phyloP scores from a whole-genome alignment of 2,329 filamentous ascomycete genomes.

The Pyrenophora graminea region DNA sequence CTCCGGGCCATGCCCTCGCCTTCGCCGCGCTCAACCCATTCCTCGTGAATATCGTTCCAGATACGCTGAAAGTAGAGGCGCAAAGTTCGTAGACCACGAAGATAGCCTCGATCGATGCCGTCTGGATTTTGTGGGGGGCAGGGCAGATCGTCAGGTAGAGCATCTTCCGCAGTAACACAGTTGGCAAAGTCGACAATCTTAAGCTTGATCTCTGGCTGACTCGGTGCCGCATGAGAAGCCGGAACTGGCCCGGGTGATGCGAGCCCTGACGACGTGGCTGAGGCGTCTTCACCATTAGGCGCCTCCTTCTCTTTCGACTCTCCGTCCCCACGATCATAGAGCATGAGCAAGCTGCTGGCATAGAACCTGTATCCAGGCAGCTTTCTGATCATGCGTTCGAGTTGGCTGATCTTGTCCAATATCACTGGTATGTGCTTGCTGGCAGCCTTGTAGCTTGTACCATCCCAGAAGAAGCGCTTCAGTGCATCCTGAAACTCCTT shows the following conservation, averaged over 20 bases:
- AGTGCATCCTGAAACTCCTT: constrained; percentile 86
- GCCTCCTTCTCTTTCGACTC: constrained; percentile 50
- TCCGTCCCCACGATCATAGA: constrained; percentile 83
- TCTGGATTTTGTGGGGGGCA: constrained; percentile 83
- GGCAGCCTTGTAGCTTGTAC: constrained; percentile 77
- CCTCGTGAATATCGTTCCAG: constrained; percentile 70
- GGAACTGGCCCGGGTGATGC: constrained; percentile 23
- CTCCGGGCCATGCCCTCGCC: constrained; percentile 46
- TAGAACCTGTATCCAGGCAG: constrained; percentile 92
- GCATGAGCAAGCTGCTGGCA: constrained; percentile 89
- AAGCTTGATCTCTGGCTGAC: constrained; percentile 70
- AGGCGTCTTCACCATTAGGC: constrained; percentile 23
- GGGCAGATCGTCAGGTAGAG: constrained; percentile 58
- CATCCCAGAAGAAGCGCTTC: constrained; percentile 88
- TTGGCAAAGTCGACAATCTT: constrained; percentile 99
- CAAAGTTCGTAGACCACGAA: constrained; percentile 80
- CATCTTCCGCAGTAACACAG: constrained; percentile 86
- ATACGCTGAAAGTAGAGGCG: constrained; percentile 86
- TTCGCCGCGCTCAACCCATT: constrained; percentile 51
- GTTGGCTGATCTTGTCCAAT: constrained; percentile 76
- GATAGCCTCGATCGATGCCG: constrained; percentile 84
- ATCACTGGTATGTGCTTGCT: constrained; percentile 86
- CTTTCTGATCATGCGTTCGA: constrained; percentile 80
- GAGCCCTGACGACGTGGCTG: constrained; percentile 31
- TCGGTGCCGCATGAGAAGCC: constrained; percentile 16